Percentiles rank a stretch among this genome's conserved stretches.
Conservation (phyloP, 2,329 filamentous ascomycete genomes). For the Thielaviopsis musarum region DNA sequence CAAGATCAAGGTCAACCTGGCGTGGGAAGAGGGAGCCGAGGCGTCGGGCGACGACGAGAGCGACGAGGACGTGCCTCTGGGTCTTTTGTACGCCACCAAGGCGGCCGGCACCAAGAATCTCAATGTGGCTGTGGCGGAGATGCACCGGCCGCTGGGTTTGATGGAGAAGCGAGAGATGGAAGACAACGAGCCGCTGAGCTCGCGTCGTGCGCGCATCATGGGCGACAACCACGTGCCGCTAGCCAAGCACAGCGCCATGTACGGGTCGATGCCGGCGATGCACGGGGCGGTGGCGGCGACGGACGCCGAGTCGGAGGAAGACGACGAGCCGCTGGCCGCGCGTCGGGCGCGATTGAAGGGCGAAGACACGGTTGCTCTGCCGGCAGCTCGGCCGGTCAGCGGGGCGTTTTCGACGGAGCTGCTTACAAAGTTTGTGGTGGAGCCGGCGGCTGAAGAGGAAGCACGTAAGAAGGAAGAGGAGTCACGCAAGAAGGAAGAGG, state of each 20-base stretch:
- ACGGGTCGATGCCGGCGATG: conserved; percentile 21
- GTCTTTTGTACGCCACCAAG: conserved; percentile 54
- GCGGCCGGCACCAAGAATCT: conserved; percentile 31
- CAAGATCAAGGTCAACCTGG: conserved; percentile 63
- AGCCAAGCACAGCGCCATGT: conserved; percentile 4
- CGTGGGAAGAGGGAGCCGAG: conserved; percentile 61
- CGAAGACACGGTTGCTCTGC: conserved; percentile 24
- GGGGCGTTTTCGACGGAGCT: conserved; percentile 52
- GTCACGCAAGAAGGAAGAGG: conserved; percentile 23
- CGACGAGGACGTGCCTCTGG: conserved; percentile 80
- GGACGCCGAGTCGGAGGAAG: conserved; percentile 33
- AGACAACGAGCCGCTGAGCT: conserved; percentile 78
- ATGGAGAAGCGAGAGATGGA: conserved; percentile 73
- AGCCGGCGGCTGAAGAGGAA: not conserved
- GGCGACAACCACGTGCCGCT: conserved; percentile 37
- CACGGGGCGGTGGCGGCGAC: conserved; percentile 16
- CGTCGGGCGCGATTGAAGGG: conserved; percentile 7
- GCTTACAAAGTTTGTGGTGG: conserved; percentile 41
- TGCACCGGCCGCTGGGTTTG: conserved; percentile 52
- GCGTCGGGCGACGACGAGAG: conserved; percentile 30
- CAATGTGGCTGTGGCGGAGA: conserved; percentile 31
- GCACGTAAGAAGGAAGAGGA: conserved; percentile 25
- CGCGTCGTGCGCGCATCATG: conserved; percentile 56
- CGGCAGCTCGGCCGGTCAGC: conserved; percentile 41
- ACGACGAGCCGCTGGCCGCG: conserved; percentile 22